Evolutionary conservation across 1,284 basidiomycete species (phyloP), one percentile per base, ranked within the genome.

Genomic region (Cutaneotrichosporon mucoides): DNA sequence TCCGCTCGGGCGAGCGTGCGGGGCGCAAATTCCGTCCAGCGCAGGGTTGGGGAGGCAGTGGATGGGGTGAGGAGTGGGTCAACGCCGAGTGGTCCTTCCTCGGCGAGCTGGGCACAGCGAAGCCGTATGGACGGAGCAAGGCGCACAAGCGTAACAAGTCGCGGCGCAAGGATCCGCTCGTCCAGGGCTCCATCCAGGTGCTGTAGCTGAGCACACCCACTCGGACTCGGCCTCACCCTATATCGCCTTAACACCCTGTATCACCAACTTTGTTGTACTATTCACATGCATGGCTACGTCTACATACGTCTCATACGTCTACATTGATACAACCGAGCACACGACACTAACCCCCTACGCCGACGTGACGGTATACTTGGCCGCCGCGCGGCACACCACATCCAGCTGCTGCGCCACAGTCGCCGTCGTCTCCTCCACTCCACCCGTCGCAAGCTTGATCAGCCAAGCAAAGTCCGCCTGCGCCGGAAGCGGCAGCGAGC

Each of bases 391-490:
- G 15, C 68, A 54, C 6, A 75, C 56, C 6, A 73, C 60, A 16
- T 69, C 68, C 56, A 75, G 43, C 66, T 73, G 71, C 57, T 68
- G 61, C 12, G 48, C 55, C 35, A 63, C 35, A 2, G 49, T 62
- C 44, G 61, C 65, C 49, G 55, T 60, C 40, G 52, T 64, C 24
- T 44, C 56, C 37, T 61, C 64, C 33, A 44, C 54, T 9, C 51
- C 57, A 10, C 56, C 50, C 5, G 47, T 54, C 3, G 61, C 63
- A 6, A 72, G 55, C 55, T 63, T 68, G 45, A 76, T 59, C 51
- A 95, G 81, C 76, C 88, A 93, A 1, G 83, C 85, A 71, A 94
- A 92, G 76, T 96, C 92, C 1, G 92, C 90, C 72, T 93, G 92
- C 0, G 86, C 85, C 40, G 85, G 83, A 2, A 93, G 81, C 0